Base-by-base conservation (phyloP, 441 rosid genomes). In the Erodium chrysanthum region DNA sequence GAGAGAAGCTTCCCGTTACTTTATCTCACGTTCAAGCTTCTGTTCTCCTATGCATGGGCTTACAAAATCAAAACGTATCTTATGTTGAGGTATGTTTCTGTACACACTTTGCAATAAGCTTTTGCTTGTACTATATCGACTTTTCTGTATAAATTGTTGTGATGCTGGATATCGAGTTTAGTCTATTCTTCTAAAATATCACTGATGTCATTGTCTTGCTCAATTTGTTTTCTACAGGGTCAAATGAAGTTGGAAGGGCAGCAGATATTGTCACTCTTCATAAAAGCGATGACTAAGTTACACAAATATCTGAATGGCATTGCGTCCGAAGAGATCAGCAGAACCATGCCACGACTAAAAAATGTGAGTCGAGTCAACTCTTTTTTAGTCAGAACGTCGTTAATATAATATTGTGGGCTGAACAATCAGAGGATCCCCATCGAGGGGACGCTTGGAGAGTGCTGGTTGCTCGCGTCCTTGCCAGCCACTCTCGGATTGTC, bases 1-100 rank as follows among this genome's bases (percentile, higher is more conserved):
- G 75, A 76, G 94, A 82, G 89, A 89, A 81, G 88, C 82, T 96
- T 77, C 96, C 96, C 0, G 81, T 92, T 74, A 74, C 97, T 6
- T 68, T 92, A 33, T 83, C 97, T 6, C 78, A 88, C 72, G 86
- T 84, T 75, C 94, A 92, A 78, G 91, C 98, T 52, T 86, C 96
- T 70, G 84, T 96, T 72, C 75, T 92, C 68, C 84, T 92, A 68
- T 90, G 90, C 82, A 69, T 86, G 65, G 99, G 98, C 44, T 83
- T 96, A 84, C 99, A 88, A 82, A 81, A 81, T 62, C 87, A 77
- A 7, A 85, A 86, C 65, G 42, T 90, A 66, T 82, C 85, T 62
- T 75, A 71, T 70, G 68, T 89, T 48, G 92, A 86, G 99, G 99
- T 96, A 77, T 70, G 78, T 12, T 73, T 76, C 71, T 68, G 31